Evolutionary conservation across 768 basidiomycete genomes (phyloP), one percentile per base, ranked within the genome.

Genomic region (Saitozyma podzolica): DNA sequence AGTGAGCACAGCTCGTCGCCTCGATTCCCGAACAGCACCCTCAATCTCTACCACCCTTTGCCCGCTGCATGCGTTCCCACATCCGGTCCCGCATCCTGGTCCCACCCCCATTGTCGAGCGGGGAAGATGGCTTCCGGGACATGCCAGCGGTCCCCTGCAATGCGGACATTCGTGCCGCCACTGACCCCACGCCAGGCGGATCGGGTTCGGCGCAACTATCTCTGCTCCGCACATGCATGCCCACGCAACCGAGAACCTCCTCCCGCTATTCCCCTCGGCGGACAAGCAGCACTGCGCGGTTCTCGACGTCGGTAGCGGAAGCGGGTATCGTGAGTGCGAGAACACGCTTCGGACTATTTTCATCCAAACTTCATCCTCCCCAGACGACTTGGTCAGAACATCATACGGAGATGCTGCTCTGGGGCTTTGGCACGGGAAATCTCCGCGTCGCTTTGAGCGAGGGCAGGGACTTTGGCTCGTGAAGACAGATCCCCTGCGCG

Each of bases 201-300:
- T 93, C 56, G 89, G 90, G 2, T 84, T 89, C 72, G 88, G 86
- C 11, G 94, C 93, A 13, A 99, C 95, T 0, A 97, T 99, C 65
- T 91, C 89, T 45, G 95, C 95, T 0, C 95, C 95, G 0, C 95
- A 99, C 76, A 98, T 98, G 94, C 93, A 96, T 64, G 92, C 92
- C 0, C 87, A 93, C 64, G 93, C 95, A 0, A 76, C 85, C 3
- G 89, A 94, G 73, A 84, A 89, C 61, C 84, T 96, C 10, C 82
- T 90, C 3, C 85, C 88, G 0, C 87, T 86, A 72, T 83, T 97
- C 17, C 63, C 66, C 16, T 16, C n/a, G 8, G 63, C 58, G 14
- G 52, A 64, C 13, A 29, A 62, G 17, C 87, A 87, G 0, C 89
- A 89, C 0, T 82, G 87, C 0, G 85, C 84, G 42, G 89, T 94